These are phyloP conservation scores for Cryoendolithus antarcticus DNA, from an alignment of 2,329 filamentous ascomycete species.

Conservation along the genomic window DNA sequence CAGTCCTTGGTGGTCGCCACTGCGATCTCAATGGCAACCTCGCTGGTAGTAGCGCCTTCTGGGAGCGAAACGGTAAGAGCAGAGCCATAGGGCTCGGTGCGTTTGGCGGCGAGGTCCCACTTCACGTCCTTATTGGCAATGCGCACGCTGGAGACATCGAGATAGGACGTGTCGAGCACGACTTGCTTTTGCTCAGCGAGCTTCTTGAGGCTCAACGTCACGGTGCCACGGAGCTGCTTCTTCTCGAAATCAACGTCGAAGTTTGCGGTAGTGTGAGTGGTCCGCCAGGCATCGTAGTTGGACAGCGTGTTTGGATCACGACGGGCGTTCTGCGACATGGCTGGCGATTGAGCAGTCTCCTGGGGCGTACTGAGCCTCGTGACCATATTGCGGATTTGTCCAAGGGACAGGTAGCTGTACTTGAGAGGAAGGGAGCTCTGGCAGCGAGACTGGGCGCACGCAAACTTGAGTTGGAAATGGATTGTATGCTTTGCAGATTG, in stretches of 20 bases:
- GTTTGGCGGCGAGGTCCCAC: conserved; percentile 57
- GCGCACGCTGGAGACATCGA: conserved; percentile 60
- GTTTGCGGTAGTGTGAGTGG: conserved; percentile 68
- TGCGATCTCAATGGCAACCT: conserved; percentile 17
- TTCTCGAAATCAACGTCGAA: conserved; percentile 74
- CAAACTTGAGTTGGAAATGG: too few relatives aligned
- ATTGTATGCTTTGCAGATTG: too few relatives aligned
- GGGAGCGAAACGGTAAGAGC: conserved; percentile 52
- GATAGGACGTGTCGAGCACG: conserved; percentile 74
- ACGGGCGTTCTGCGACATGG: conserved; percentile 9
- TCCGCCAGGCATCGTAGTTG: conserved; percentile 83
- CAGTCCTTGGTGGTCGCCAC: conserved; percentile 76
- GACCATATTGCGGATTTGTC: too few relatives aligned
- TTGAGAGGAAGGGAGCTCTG: too few relatives aligned
- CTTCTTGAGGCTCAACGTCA: conserved; percentile 64
- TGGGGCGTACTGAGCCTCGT: too few relatives aligned
- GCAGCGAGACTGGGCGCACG: too few relatives aligned
- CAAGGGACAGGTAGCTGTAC: too few relatives aligned
- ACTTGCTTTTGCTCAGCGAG: conserved; percentile 62
- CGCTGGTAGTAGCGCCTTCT: conserved; percentile 24
- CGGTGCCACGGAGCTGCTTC: conserved; percentile 64
- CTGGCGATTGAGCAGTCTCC: too few relatives aligned
- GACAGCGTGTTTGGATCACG: conserved; percentile 76
- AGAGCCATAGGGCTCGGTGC: conserved; percentile 60
- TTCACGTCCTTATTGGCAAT: conserved; percentile 52